Conservation (phyloP, 345 rosid species). For the Brassica rapa region DNA sequence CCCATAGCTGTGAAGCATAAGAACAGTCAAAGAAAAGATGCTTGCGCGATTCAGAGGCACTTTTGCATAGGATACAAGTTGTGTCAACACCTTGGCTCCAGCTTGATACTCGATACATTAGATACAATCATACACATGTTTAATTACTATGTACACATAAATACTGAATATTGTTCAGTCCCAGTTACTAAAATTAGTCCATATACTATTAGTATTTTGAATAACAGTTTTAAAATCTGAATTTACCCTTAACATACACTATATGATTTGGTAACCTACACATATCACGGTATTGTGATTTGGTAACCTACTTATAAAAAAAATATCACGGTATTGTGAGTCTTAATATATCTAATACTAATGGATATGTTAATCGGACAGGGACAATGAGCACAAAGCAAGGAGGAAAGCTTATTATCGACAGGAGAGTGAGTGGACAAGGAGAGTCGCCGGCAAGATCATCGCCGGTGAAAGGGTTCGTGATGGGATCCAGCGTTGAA, state of each 20-base stretch:
- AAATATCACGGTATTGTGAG: too few relatives aligned
- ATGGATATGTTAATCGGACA: neutral
- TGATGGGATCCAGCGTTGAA: constrained; percentile 83
- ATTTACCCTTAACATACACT: neutral
- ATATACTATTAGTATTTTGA: neutral
- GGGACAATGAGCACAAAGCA: constrained; percentile 65
- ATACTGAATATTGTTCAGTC: neutral
- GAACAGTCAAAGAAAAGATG: too few relatives aligned
- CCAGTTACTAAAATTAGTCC: neutral
- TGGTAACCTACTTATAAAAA: too few relatives aligned
- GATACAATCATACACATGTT: neutral
- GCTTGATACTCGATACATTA: neutral
- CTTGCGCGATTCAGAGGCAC: too few relatives aligned
- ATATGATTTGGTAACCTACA: neutral
- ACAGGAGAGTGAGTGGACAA: constrained; percentile 49
- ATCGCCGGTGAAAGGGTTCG: constrained; percentile 82
- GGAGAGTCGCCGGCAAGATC: constrained; percentile 40
- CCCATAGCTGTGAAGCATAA: too few relatives aligned
- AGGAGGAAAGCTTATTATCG: constrained; percentile 85
- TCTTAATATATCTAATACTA: neutral
- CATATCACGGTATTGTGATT: neutral
- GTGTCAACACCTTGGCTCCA: too few relatives aligned
- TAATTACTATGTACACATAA: neutral
- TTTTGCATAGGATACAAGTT: too few relatives aligned
- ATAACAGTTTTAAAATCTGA: neutral